Conservation (phyloP, 163 green algal species). For the Coccomyxa subellipsoidea region DNA sequence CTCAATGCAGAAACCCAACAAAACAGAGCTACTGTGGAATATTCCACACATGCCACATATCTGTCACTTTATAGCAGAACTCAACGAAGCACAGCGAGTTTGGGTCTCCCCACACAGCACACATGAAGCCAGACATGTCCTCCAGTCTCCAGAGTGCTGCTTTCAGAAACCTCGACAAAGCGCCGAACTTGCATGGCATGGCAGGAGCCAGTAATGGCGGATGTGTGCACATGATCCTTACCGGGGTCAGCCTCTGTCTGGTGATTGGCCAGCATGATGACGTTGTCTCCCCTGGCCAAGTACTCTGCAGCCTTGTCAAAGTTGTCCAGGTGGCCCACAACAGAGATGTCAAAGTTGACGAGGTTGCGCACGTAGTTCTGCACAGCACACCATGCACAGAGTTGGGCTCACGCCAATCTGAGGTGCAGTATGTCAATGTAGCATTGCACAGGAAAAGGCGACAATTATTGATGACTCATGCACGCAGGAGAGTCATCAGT, state of each 20-base stretch:
- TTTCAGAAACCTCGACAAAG: too few relatives aligned
- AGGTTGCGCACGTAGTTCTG: constrained; percentile 87
- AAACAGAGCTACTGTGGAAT: background rate
- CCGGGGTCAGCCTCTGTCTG: constrained; percentile 97
- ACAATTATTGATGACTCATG: background rate
- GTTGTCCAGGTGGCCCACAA: constrained; percentile 72
- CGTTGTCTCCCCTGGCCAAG: constrained; percentile 86
- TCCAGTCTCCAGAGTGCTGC: background rate
- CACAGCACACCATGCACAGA: background rate
- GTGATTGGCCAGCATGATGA: constrained; percentile 97
- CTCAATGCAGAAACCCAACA: background rate
- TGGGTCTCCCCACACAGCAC: too few relatives aligned
- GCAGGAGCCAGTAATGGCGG: too few relatives aligned
- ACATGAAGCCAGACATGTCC: background rate
- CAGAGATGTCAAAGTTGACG: constrained; percentile 83
- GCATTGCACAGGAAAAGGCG: too few relatives aligned
- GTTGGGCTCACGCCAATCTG: too few relatives aligned
- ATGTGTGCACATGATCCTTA: background rate
- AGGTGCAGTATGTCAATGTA: too few relatives aligned
- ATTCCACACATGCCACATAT: too few relatives aligned
- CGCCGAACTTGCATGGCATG: too few relatives aligned
- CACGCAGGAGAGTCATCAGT: background rate
- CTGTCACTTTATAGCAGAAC: too few relatives aligned
- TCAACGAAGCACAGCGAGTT: too few relatives aligned
- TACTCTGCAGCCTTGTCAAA: constrained; percentile 65